Conservation (phyloP, 2,329 filamentous ascomycete genomes). For the Aschersonia sp. region DNA sequence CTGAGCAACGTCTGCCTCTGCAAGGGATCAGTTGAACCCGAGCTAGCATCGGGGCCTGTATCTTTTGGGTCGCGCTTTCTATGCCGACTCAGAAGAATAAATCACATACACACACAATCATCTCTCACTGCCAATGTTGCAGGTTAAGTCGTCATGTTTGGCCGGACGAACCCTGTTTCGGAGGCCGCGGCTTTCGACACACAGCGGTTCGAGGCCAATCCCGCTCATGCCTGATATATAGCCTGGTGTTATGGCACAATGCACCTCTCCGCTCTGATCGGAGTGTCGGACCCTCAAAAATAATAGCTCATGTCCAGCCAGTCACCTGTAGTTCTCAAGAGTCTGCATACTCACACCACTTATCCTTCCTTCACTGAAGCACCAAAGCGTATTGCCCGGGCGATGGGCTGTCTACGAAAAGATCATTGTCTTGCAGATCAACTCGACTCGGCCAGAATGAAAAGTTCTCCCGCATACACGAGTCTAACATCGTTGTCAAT, state of each 20-base stretch:
- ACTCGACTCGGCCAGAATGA: background rate
- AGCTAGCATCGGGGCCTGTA: too few relatives aligned
- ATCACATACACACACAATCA: background rate
- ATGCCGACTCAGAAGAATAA: too few relatives aligned
- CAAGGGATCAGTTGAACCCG: too few relatives aligned
- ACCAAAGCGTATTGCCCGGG: too few relatives aligned
- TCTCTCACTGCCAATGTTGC: background rate
- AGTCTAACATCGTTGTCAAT: background rate
- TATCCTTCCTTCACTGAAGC: background rate
- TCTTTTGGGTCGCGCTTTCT: too few relatives aligned
- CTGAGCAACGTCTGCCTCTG: too few relatives aligned
- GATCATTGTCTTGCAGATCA: background rate
- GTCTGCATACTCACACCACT: background rate
- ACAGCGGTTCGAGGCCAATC: background rate
- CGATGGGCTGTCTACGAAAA: background rate
- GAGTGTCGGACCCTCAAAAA: background rate
- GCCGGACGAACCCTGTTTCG: background rate
- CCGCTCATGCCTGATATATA: background rate
- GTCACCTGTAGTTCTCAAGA: background rate
- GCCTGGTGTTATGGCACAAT: background rate
- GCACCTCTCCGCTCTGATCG: background rate
- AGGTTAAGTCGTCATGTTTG: background rate
- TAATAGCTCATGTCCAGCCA: background rate
- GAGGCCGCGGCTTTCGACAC: background rate
- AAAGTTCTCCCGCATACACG: background rate